A percentile compares a stretch with the other conserved stretches of the same genome.
Conservation (phyloP, 2,329 filamentous ascomycete species). For the Drechslerella dactyloides region DNA sequence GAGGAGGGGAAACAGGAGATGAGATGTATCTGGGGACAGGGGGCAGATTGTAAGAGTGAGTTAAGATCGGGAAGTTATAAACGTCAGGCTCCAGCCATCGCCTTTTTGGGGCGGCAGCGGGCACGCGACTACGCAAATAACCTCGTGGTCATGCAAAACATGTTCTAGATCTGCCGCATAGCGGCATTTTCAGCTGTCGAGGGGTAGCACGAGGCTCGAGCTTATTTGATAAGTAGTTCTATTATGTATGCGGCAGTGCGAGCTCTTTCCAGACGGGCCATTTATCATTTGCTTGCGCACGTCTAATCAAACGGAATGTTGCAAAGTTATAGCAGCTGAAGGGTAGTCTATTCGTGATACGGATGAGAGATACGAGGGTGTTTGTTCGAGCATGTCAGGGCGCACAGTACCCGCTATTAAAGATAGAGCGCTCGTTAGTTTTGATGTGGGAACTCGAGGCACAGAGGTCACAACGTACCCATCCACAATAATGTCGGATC, state of each 20-base stretch:
- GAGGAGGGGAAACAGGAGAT: background rate
- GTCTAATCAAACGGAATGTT: too few species aligned
- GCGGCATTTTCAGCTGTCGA: too few species aligned
- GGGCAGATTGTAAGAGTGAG: background rate
- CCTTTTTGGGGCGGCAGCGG: conserved; percentile 25
- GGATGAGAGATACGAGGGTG: too few species aligned
- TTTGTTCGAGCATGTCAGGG: conserved; percentile 5
- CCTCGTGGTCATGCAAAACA: background rate
- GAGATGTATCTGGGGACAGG: background rate
- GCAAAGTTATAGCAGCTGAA: too few species aligned
- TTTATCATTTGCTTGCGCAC: too few species aligned
- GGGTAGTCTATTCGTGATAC: too few species aligned
- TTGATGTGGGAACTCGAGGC: background rate
- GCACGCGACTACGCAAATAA: too few species aligned
- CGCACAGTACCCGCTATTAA: conserved; percentile 31
- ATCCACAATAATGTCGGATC: conserved; percentile 74
- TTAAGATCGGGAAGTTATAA: conserved; percentile 9
- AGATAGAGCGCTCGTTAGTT: background rate
- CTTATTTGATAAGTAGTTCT: too few species aligned
- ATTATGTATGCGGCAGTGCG: too few species aligned
- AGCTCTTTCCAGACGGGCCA: too few species aligned
- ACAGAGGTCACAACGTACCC: conserved; percentile 59
- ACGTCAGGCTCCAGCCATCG: conserved; percentile 36
- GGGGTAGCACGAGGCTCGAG: too few species aligned
- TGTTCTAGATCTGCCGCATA: background rate